Percentiles rank a stretch among this genome's conserved stretches.
Evolutionary conservation across 352 stramenopile genomes (phyloP).

Genomic region (Detonula confervacea): DNA sequence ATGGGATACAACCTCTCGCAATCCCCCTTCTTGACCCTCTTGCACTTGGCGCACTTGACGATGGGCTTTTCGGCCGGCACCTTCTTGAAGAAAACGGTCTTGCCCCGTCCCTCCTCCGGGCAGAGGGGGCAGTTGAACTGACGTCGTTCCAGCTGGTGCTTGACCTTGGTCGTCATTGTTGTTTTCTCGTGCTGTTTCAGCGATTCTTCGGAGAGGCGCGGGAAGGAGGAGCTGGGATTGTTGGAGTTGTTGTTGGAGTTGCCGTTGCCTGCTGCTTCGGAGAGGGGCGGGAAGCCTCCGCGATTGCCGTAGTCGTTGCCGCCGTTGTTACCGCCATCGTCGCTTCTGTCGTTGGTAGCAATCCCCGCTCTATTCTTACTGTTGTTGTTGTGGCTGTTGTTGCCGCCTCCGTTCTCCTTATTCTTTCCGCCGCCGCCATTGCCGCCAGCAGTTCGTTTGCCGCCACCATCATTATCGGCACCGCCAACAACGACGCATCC

Average conservation of each 20-base stretch:
- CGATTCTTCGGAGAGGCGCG: conserved; percentile 12
- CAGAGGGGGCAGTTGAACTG: conserved; percentile 61
- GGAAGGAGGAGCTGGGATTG: neutral
- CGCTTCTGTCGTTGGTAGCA: too few relatives aligned
- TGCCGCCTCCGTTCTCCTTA: conserved; percentile 2
- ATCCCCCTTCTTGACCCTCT: conserved; percentile 25
- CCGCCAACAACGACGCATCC: too few relatives aligned
- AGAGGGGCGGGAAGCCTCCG: neutral
- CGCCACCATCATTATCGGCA: too few relatives aligned
- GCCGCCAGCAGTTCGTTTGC: too few relatives aligned
- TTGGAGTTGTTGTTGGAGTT: neutral
- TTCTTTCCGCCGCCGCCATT: conserved; percentile 7
- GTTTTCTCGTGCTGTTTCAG: conserved; percentile 20
- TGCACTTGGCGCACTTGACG: conserved; percentile 59
- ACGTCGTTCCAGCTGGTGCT: conserved; percentile 41
- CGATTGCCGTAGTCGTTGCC: too few relatives aligned
- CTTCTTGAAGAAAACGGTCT: conserved; percentile 57
- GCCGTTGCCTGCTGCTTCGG: too few relatives aligned
- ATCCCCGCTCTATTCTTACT: too few relatives aligned
- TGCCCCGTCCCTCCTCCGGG: conserved; percentile 40
- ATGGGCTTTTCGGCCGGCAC: conserved; percentile 51
- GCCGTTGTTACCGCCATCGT: too few relatives aligned
- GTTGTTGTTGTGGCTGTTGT: neutral
- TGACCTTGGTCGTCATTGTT: conserved; percentile 17
- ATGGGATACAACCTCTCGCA: conserved; percentile 49